Evolutionary conservation across 495 filamentous ascomycete genomes (phyloP), one percentile per base, ranked within the genome.

Genomic region (Aspergillus bridgeri): DNA sequence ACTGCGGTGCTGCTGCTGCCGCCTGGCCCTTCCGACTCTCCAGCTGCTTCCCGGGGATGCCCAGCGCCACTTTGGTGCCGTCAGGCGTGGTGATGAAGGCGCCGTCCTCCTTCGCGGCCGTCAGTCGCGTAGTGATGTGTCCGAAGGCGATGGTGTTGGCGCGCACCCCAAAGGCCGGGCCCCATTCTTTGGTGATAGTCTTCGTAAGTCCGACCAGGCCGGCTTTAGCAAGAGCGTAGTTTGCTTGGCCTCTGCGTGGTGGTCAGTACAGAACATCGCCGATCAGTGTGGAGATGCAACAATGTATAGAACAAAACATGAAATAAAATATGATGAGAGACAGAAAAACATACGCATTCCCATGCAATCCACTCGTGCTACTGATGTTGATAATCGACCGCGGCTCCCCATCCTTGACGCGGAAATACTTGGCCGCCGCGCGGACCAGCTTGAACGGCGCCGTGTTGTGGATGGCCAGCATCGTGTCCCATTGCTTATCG

Each of bases 131-230:
- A 60, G 80, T 69, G 56, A 94, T 91, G 69, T 83, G 81, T 3
- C 91, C 90, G 58, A 93, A 93, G 42, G 90, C 89, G 56, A 94
- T 76, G 17, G 90, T 90, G 71, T 95, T 95, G 15, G 88, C 84
- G 44, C 91, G 78, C 2, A 96, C 90, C 45, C 90, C 90, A 63
- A 91, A 96, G 20, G 77, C 69, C 0, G 91, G 91, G 38, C 91
- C 91, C 90, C 91, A 95, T 79, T 96, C 91, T 74, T 95, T 95
- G 23, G 91, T 90, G 66, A 95, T 90, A 11, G 89, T 89, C 71
- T 91, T 91, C 52, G 88, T 89, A 6, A 96, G 75, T 2, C 91
- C 91, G 11, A 82, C 80, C 11, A 93, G 83, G 33, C 89, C 90
- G 20, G 90, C 86, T 75, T 96, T 94, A 47, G 89, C 91, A 38